Evolutionary conservation across 768 basidiomycete genomes (phyloP).

Genomic region (Exidia glandulosa): DNA sequence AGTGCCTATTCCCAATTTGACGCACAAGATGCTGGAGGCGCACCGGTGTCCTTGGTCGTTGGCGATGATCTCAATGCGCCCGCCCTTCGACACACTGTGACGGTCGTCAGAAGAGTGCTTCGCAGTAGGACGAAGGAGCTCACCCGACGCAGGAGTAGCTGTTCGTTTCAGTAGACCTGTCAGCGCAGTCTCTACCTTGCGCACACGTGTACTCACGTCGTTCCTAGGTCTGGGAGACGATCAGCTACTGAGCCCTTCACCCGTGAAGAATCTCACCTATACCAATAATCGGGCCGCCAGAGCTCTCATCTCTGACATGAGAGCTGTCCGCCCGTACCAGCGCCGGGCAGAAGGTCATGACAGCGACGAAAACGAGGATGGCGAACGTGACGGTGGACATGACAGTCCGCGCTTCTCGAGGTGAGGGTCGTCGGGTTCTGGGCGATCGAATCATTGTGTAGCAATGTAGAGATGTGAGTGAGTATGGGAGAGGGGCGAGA

Average conservation of each 20-base stretch:
- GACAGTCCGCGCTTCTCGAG: not conserved
- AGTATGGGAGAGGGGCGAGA: too few species aligned
- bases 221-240: slow-evolving; percentile 4
- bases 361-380: slow-evolving; percentile 1
- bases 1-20: not conserved
- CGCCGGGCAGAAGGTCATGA: slow-evolving; percentile 3
- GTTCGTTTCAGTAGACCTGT: not conserved
- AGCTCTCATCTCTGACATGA: not conserved
- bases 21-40: not conserved
- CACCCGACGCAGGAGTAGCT: slow-evolving; percentile 9
- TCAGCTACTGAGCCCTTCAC: not conserved
- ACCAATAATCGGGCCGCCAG: slow-evolving; percentile 3
- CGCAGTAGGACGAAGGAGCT: not conserved
- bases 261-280: slow-evolving; percentile 2
- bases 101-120: not conserved
- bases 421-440: not conserved
- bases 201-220: slow-evolving; percentile 7
- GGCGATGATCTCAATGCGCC: slow-evolving; percentile 5
- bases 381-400: not conserved
- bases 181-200: too few species aligned
- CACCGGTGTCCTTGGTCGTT: slow-evolving; percentile 4
- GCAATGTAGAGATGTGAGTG: too few species aligned
- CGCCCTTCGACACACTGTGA: not conserved
- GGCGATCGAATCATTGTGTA: too few species aligned
- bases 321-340: not conserved